Base-by-base conservation (phyloP, 2,329 filamentous ascomycete genomes). In the Neurospora sp. region DNA sequence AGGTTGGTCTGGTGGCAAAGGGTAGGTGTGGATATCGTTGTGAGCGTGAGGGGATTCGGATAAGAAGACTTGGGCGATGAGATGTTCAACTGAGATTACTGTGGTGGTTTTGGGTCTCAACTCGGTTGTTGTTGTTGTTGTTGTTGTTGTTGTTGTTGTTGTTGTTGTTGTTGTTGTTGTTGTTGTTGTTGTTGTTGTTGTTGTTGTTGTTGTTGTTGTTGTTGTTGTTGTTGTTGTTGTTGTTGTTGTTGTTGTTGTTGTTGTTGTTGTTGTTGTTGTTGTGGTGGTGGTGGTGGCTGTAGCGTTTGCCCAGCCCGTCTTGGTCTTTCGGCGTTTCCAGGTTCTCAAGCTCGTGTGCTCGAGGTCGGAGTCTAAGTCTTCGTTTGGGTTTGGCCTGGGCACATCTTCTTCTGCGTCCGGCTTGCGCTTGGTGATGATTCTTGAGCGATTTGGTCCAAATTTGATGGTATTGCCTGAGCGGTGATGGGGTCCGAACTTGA, bases 1-100 rank as follows among this genome's bases (percentile, higher is more conserved):
- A 17, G 17, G 10, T 40, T 71, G 73, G 66, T 38, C n/a, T 17
- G 69, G 71, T 23, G 68, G 40, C 17, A 39, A 15, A 17, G 67
- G 15, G 5, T 23, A 52, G 10, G 19, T 52, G 43, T 23, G n/a
- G 43, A 23, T 3, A 4, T 15, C 11, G 19, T 0, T 7, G 0
- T 58, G 52, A 0, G 52, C 23, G 13, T 33, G 52, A 33, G 52
- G 13, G 2, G 23, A 17, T 0, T 15, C 1, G 23, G 46, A 23
- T 0, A 13, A 23, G 23, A 58, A 58, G 52, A 58, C 17, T 9
- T 58, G 46, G 23, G 23, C 0, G 13, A 58, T 28, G 23, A 28
- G 23, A 28, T 28, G 23, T 28, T 28, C 23, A 28, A 28, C 23
- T 28, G 23, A 28, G 23, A 28, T 28, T 28, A 28, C 23, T 28